Conservation (phyloP, 2,329 filamentous ascomycete genomes). For the Pseudocercospora fijiensis region DNA sequence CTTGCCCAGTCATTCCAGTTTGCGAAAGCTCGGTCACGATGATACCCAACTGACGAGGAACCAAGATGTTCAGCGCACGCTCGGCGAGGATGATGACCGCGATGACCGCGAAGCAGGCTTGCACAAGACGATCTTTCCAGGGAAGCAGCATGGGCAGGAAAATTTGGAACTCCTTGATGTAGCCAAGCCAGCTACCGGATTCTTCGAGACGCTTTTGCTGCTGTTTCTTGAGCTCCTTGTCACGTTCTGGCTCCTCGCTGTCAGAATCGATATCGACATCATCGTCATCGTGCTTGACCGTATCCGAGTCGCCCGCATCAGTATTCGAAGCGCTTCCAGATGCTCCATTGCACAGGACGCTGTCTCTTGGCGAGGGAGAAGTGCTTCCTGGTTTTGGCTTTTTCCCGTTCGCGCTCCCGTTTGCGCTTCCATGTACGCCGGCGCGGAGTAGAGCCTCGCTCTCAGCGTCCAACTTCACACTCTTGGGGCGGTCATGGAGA, state of each 20-base stretch:
- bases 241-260: slow-evolving; percentile 54
- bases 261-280: slow-evolving; percentile 42
- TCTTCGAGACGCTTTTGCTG: slow-evolving; percentile 65
- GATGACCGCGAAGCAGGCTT: slow-evolving; percentile 67
- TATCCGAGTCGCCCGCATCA: slow-evolving; percentile 12
- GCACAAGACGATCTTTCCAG: slow-evolving; percentile 62
- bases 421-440: background rate
- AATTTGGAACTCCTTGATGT: slow-evolving; percentile 70
- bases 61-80: slow-evolving; percentile 71
- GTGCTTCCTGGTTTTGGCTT: slow-evolving; percentile 14
- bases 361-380: slow-evolving; percentile 2
- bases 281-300: slow-evolving; percentile 16
- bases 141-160: slow-evolving; percentile 82
- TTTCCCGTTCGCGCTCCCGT: slow-evolving; percentile 21
- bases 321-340: background rate
- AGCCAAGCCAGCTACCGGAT: slow-evolving; percentile 74
- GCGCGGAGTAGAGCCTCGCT: slow-evolving; percentile 30
- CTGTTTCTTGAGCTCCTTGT: slow-evolving; percentile 56
- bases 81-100: slow-evolving; percentile 66
- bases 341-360: slow-evolving; percentile 10
- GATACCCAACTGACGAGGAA: slow-evolving; percentile 78
- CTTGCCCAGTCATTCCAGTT: slow-evolving; percentile 44
- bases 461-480: slow-evolving; percentile 24
- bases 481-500: slow-evolving; percentile 22
- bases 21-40: slow-evolving; percentile 68